Evolutionary conservation across 169 alveolate species (phyloP).

Genomic region (Cyclospora cayetanensis): DNA sequence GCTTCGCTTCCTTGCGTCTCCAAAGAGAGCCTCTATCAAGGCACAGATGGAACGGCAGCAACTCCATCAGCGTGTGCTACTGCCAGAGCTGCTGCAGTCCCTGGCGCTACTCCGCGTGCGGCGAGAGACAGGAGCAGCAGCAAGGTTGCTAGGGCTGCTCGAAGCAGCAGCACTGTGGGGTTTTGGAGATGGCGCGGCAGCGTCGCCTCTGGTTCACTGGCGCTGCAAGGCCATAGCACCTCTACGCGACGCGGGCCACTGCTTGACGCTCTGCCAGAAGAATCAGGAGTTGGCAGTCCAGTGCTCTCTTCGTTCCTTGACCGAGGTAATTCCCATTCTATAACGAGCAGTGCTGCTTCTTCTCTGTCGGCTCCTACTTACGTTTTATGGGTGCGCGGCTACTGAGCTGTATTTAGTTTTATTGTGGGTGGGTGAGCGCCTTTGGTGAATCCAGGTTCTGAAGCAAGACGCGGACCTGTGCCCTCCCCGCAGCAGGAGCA

Average conservation of each 20-base stretch:
- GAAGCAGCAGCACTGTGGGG: not conserved
- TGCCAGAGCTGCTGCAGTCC: not conserved
- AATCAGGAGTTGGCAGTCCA: not conserved
- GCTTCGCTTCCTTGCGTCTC: too few species aligned
- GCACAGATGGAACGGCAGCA: constrained; percentile 5
- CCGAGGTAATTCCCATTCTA: not conserved
- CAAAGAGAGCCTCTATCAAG: too few species aligned
- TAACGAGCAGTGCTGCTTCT: constrained; percentile 23
- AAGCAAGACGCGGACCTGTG: not conserved
- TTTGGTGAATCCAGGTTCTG: not conserved
- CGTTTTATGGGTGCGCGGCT: too few species aligned
- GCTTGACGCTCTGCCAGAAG: constrained; percentile 18
- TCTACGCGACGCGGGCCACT: not conserved
- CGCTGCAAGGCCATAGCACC: not conserved
- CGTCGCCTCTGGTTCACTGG: not conserved
- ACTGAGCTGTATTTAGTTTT: not conserved
- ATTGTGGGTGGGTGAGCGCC: not conserved
- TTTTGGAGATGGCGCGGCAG: not conserved
- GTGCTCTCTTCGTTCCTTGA: not conserved
- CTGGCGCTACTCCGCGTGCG: constrained; percentile 6
- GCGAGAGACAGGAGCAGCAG: constrained; percentile 12
- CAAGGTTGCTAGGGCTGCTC: not conserved
- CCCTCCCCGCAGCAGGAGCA: not conserved
- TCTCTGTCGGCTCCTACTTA: not conserved
- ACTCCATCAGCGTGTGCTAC: not conserved